These are phyloP conservation scores for Yarrowia hollandica DNA, from an alignment of 805 yeast species.

Conservation along the genomic window DNA sequence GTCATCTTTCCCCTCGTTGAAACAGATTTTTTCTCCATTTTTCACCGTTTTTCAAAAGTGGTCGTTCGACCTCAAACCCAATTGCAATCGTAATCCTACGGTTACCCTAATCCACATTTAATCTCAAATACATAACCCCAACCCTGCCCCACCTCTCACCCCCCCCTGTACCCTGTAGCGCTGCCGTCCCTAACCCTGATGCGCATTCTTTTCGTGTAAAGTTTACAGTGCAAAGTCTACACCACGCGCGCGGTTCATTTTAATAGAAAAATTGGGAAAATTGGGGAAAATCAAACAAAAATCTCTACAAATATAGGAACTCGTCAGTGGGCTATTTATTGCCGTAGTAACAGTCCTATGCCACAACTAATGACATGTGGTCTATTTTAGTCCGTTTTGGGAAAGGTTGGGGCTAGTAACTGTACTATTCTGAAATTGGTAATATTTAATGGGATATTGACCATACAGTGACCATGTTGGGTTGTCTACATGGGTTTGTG, in stretches of 20 bases:
- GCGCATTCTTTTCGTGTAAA: constrained; percentile 24
- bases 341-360: no score
- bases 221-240: constrained; percentile 9
- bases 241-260: constrained; percentile 8
- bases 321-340: no score
- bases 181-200: background rate
- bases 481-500: no score
- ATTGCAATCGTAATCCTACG: background rate
- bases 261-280: background rate
- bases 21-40: background rate
- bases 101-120: background rate
- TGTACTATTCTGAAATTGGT: no score
- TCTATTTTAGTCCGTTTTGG: no score
- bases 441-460: no score
- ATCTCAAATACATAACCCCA: background rate
- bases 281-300: background rate
- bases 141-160: constrained; percentile 11
- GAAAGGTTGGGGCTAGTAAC: no score
- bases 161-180: constrained; percentile 11
- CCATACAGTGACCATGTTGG: no score
- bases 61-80: background rate
- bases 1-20: no score
- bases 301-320: no score
- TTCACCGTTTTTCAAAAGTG: background rate
- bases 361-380: no score